phyloP scores from a whole-genome alignment of 176 grass and related monocot genomes.

The Musa beccarii region DNA sequence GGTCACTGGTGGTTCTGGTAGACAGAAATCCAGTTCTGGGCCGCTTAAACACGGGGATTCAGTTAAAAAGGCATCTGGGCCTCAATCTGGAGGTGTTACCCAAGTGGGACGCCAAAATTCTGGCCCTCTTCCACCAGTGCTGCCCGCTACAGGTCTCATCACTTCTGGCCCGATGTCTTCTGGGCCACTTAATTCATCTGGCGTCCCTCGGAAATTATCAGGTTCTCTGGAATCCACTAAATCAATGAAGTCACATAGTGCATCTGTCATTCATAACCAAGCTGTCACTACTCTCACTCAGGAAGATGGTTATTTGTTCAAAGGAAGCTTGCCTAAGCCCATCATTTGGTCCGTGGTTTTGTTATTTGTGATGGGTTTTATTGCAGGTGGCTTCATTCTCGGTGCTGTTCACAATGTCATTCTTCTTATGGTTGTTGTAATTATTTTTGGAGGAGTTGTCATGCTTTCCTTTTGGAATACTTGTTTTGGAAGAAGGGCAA shows the following conservation, averaged over 20 bases:
- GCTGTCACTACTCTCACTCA: constrained; percentile 70
- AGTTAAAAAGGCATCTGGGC: constrained; percentile 75
- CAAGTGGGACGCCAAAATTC: constrained; percentile 85
- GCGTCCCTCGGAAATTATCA: constrained; percentile 72
- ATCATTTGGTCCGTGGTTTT: constrained; percentile 51
- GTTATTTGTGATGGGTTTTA: constrained; percentile 72
- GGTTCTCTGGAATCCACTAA: constrained; percentile 65
- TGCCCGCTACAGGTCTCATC: constrained; percentile 82
- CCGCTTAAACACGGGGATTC: constrained; percentile 88
- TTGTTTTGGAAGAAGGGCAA: constrained; percentile 66
- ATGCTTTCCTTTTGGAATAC: constrained; percentile 76
- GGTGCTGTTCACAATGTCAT: constrained; percentile 85
- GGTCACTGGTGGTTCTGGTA: constrained; percentile 39
- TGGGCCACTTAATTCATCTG: constrained; percentile 72
- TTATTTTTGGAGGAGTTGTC: constrained; percentile 59
- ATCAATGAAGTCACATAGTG: constrained; percentile 59
- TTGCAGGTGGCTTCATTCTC: constrained; percentile 89
- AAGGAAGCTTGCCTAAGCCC: constrained; percentile 56
- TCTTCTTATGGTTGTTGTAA: constrained; percentile 76
- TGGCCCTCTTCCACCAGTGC: constrained; percentile 38
- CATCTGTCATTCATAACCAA: constrained; percentile 64
- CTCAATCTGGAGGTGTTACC: constrained; percentile 77
- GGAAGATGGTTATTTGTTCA: constrained; percentile 56
- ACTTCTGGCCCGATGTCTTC: constrained; percentile 79
- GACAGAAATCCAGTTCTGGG: constrained; percentile 82